Conservation (phyloP, 164 flowering plant genomes). For the Cinnamomum micranthum region DNA sequence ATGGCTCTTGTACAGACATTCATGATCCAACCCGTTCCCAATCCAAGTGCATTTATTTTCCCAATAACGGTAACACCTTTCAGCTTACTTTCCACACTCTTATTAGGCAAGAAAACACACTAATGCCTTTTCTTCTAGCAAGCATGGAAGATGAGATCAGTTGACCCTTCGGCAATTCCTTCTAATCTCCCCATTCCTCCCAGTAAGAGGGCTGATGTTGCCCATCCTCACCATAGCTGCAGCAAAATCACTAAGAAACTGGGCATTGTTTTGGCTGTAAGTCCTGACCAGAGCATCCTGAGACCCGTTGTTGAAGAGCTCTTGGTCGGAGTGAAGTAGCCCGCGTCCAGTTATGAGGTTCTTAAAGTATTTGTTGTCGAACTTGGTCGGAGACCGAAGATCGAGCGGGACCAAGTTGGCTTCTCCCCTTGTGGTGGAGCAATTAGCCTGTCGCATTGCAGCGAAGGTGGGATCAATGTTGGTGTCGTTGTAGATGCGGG, state of each 20-base stretch:
- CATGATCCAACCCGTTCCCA: too few relatives aligned
- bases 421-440: constrained; percentile 27
- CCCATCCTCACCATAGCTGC: constrained; percentile 67
- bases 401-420: constrained; percentile 44
- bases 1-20: too few relatives aligned
- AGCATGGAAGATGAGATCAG: constrained; percentile 6
- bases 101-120: not conserved
- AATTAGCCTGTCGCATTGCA: constrained; percentile 15
- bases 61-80: too few relatives aligned
- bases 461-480: constrained; percentile 41
- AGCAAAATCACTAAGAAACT: constrained; percentile 40
- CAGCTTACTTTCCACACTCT: too few relatives aligned
- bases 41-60: too few relatives aligned
- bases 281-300: constrained; percentile 43
- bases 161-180: constrained; percentile 50
- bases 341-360: constrained; percentile 33
- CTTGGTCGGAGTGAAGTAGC: constrained; percentile 64
- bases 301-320: constrained; percentile 52
- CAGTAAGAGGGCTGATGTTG: constrained; percentile 53
- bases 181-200: constrained; percentile 56
- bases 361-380: constrained; percentile 40
- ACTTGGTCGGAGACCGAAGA: constrained; percentile 17
- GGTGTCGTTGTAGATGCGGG: constrained; percentile 43
- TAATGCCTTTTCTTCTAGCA: not conserved
- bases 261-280: constrained; percentile 25